These are phyloP conservation scores for Botrytis paeoniae DNA, from an alignment of 2,329 filamentous ascomycete genomes.

Conservation along the genomic window DNA sequence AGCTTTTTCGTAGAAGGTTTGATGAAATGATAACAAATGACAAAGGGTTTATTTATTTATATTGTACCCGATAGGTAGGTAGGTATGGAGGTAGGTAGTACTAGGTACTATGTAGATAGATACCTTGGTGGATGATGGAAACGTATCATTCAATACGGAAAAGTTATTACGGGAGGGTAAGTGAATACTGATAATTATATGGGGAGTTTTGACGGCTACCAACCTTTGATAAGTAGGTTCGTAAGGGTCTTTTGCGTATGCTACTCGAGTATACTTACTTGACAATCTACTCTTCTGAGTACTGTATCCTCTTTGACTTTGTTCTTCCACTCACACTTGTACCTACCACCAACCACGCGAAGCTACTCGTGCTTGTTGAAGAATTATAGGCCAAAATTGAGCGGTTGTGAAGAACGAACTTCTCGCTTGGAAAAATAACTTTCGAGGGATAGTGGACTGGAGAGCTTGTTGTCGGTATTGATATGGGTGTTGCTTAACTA, in stretches of 20 bases:
- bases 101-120: neutral
- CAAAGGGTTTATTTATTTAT: neutral
- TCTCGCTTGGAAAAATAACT: neutral
- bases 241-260: neutral
- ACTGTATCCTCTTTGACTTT: neutral
- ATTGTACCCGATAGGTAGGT: neutral
- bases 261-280: neutral
- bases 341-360: neutral
- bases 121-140: neutral
- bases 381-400: neutral
- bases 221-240: neutral
- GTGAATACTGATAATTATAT: slow-evolving; percentile 4
- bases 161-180: neutral
- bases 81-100: neutral
- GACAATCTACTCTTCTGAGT: neutral
- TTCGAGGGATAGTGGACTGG: neutral
- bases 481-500: neutral
- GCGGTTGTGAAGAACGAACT: neutral
- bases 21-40: neutral
- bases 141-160: neutral
- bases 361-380: neutral
- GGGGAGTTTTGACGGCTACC: neutral
- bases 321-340: neutral
- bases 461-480: neutral
- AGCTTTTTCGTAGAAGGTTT: neutral